These are phyloP conservation scores for Backusella macrospora DNA, from an alignment of 192 early-diverging fungal genomes.

Conservation along the genomic window DNA sequence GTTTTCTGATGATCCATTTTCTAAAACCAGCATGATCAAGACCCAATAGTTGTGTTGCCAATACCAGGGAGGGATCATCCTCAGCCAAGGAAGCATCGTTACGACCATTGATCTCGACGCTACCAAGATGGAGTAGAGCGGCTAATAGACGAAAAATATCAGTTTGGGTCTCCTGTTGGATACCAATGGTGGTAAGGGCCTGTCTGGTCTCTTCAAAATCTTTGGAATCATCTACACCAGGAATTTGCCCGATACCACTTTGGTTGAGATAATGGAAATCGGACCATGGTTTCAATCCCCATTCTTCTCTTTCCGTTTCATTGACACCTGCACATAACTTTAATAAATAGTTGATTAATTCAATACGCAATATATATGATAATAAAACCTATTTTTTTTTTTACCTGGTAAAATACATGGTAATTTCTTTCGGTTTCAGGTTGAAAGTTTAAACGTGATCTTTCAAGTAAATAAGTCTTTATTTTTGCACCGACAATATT, in stretches of 20 bases:
- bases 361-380: background rate
- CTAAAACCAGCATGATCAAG: slow-evolving; percentile 80
- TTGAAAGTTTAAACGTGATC: slow-evolving; percentile 94
- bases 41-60: slow-evolving; percentile 75
- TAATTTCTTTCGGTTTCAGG: slow-evolving; percentile 95
- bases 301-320: slow-evolving; percentile 74
- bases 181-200: slow-evolving; percentile 85
- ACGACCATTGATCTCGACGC: slow-evolving; percentile 82
- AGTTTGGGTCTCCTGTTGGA: slow-evolving; percentile 79
- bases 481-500: slow-evolving; percentile 94
- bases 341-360: background rate
- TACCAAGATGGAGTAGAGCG: slow-evolving; percentile 94
- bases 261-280: slow-evolving; percentile 89
- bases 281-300: slow-evolving; percentile 76
- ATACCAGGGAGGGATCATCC: slow-evolving; percentile 70
- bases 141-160: slow-evolving; percentile 91
- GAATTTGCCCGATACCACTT: slow-evolving; percentile 79
- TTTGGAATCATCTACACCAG: slow-evolving; percentile 87
- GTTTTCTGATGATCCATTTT: slow-evolving; percentile 96
- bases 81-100: slow-evolving; percentile 76
- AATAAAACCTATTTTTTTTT: background rate
- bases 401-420: slow-evolving; percentile 97
- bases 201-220: slow-evolving; percentile 90
- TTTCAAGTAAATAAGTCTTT: slow-evolving; percentile 95
- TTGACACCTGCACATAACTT: slow-evolving; percentile 87